These are phyloP conservation scores for Leccinellum luteum DNA, from an alignment of 768 basidiomycete genomes.

Conservation along the genomic window DNA sequence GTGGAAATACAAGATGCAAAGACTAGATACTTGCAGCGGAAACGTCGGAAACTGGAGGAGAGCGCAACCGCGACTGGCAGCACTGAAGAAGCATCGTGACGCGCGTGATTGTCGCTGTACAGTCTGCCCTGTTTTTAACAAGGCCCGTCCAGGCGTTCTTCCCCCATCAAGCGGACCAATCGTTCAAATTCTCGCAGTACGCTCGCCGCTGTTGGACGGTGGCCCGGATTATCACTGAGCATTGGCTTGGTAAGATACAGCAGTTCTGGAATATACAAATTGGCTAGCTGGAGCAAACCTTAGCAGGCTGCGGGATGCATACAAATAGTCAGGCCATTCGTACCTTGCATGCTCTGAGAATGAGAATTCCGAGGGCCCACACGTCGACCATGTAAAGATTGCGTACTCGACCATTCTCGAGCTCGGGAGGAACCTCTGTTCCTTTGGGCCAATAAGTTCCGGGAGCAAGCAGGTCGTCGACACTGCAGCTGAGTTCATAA, in stretches of 20 bases:
- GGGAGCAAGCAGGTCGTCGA: constrained; percentile 38
- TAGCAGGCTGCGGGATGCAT: background rate
- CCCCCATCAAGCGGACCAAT: constrained; percentile 42
- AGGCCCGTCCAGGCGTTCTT: constrained; percentile 28
- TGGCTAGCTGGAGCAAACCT: constrained; percentile 44
- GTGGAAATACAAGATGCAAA: constrained; percentile 70
- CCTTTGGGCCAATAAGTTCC: constrained; percentile 45
- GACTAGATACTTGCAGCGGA: constrained; percentile 74
- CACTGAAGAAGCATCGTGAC: constrained; percentile 14
- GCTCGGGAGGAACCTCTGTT: constrained; percentile 72
- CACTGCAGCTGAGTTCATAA: constrained; percentile 63
- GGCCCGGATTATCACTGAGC: constrained; percentile 50
- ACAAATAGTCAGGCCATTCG: constrained; percentile 9
- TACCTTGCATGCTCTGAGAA: constrained; percentile 66
- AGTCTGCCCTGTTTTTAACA: constrained; percentile 3
- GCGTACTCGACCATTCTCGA: constrained; percentile 44
- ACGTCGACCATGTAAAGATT: constrained; percentile 74
- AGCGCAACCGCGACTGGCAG: background rate
- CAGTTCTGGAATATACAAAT: constrained; percentile 59
- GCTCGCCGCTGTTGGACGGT: constrained; percentile 48
- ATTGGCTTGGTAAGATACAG: constrained; percentile 54
- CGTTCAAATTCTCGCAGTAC: constrained; percentile 53
- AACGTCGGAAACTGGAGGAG: constrained; percentile 70
- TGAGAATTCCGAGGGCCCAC: constrained; percentile 66
- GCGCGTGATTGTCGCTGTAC: background rate